Evolutionary conservation across 2,329 filamentous ascomycete genomes (phyloP).

Genomic region (Arachnopeziza araneosa): DNA sequence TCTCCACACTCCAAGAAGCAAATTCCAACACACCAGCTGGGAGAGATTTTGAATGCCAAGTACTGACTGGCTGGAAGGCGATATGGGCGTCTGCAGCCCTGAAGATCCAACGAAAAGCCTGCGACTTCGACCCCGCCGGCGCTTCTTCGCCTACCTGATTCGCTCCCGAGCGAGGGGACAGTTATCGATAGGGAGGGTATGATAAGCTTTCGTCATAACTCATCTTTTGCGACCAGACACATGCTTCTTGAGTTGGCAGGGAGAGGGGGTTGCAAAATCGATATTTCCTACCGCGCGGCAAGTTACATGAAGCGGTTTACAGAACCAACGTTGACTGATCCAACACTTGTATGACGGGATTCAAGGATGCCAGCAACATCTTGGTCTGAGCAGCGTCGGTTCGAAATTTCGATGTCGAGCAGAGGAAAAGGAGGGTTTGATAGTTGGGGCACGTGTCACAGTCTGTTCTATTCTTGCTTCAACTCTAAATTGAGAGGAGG

Average conservation of each 20-base stretch:
- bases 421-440: not conserved
- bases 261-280: constrained; percentile 1
- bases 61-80: not conserved
- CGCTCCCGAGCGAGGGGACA: not conserved
- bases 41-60: no score
- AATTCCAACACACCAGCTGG: no score
- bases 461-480: not conserved
- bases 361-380: not conserved
- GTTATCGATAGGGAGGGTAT: not conserved
- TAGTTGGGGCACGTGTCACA: no score
- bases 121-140: not conserved
- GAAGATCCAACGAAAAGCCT: not conserved
- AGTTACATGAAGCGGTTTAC: constrained; percentile 9
- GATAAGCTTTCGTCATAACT: no score
- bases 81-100: not conserved
- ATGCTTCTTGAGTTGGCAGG: no score
- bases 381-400: not conserved
- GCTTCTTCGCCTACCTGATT: not conserved
- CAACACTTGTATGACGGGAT: not conserved
- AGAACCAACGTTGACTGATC: not conserved
- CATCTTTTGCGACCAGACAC: not conserved
- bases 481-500: not conserved
- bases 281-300: constrained; percentile 24
- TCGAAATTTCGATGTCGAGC: not conserved
- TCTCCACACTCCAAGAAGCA: no score